Base-by-base conservation (phyloP, 75 land plant species). In the Pinus tabuliformis region DNA sequence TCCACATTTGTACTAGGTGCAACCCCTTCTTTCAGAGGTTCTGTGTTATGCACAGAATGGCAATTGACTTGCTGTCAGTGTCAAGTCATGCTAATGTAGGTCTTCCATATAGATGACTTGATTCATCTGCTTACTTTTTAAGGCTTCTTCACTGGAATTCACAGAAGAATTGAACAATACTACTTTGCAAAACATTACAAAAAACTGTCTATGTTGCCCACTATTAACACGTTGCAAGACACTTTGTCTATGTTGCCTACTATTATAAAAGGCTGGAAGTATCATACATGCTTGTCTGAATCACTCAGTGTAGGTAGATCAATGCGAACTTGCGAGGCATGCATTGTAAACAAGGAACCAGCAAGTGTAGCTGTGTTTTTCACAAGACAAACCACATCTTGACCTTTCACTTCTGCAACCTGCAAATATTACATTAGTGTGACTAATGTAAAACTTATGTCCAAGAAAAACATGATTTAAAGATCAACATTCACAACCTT, bases 351-450 rank as follows among this genome's bases (percentile, higher is more conserved):
- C 75, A 95, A 70, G 62, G 80, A 83, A 4, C 98, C 98, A 12
- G 90, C 81, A 73, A 95, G 84, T 37, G 92, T 93, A 20, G 98
- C 98, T 57, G 85, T 82, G 56, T 95, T 95, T 86, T 95, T 95
- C 16, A 88, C 83, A 49, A 82, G 60, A 76, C 98, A 95, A 57
- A 84, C 78, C 20, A 95, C 98, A 77, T 95, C 94, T 49, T 77
- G 57, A 37, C 86, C 98, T 59, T 81, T 80, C 9, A 86, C 84
- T 74, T 95, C 94, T 76, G 77, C 18, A n/a, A 95, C 95, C 95
- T 92, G 81, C 58, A 78, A 21, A 79, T 52, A 22, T 21, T 72
- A 70, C 12, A 21, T 11, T 52, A 12, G 18, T 0, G 21, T 21
- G 22, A 76, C 20, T 21, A 58, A 56, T 73, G 26, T 9, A 0